These are phyloP conservation scores for Fusarium acutatum DNA, from an alignment of 2,329 filamentous ascomycete genomes.

Conservation along the genomic window DNA sequence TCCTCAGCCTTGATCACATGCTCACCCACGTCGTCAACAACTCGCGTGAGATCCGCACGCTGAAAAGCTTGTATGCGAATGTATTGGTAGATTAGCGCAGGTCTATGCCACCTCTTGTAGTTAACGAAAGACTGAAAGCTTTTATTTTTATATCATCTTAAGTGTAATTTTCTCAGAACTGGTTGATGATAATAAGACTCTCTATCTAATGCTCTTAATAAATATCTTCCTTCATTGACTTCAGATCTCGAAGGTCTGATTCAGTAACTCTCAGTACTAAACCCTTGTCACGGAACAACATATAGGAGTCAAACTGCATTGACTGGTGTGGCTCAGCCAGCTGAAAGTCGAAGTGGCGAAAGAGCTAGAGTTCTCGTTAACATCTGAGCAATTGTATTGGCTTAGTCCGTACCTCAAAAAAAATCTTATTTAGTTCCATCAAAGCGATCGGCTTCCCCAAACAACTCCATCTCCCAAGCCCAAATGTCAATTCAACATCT, in stretches of 20 bases:
- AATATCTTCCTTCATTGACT: not conserved
- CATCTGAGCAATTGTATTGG: fast-evolving
- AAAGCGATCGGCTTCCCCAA: not conserved
- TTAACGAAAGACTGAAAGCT: no score
- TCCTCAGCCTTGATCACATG: no score
- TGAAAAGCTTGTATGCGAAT: no score
- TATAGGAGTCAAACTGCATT: not conserved
- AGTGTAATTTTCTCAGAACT: no score
- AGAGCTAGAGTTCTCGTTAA: not conserved
- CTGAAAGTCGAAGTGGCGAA: not conserved
- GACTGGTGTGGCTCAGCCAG: not conserved
- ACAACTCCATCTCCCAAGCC: not conserved
- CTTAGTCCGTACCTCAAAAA: not conserved
- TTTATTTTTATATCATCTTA: no score
- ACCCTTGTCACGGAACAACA: not conserved
- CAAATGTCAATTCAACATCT: not conserved
- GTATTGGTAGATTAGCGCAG: no score
- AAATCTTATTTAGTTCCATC: not conserved
- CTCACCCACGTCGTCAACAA: no score
- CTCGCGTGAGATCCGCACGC: no score
- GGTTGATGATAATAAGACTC: no score
- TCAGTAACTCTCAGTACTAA: not conserved
- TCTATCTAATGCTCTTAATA: not conserved
- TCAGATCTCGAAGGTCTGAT: not conserved
- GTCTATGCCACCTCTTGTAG: no score